Percentiles rank a stretch among this genome's conserved stretches.
phyloP scores from a whole-genome alignment of 257 asterid genomes.

The Solanum bukasovii region DNA sequence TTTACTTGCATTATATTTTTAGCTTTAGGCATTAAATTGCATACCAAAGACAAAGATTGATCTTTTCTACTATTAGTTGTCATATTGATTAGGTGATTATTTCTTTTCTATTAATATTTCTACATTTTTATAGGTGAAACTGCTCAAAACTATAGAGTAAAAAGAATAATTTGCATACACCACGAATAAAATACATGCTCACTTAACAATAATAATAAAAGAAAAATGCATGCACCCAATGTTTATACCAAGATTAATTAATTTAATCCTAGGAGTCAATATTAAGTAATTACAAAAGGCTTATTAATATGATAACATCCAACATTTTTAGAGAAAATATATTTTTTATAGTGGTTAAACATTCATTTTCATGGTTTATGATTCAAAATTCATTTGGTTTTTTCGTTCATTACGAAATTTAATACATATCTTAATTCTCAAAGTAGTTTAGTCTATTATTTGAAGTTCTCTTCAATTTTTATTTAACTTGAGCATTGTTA shows the following conservation, averaged over 20 bases:
- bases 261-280: not conserved
- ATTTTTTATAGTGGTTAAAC: not conserved
- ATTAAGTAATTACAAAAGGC: not conserved
- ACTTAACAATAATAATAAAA: not conserved
- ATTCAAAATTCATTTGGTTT: not conserved
- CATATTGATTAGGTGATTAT: not conserved
- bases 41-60: not conserved
- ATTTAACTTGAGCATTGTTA: not conserved
- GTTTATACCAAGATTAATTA: not conserved
- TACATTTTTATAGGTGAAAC: not conserved
- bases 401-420: not conserved
- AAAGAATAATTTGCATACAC: not conserved
- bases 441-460: not conserved
- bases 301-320: not conserved
- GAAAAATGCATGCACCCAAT: not conserved
- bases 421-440: not conserved
- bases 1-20: not conserved
- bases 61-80: not conserved
- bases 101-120: not conserved
- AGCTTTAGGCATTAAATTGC: not conserved
- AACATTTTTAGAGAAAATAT: not conserved
- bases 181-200: not conserved
- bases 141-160: not conserved
- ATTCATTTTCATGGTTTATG: not conserved
- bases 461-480: not conserved